Base-by-base conservation (phyloP, 169 alveolate genomes). In the Plasmodium blacklocki region DNA sequence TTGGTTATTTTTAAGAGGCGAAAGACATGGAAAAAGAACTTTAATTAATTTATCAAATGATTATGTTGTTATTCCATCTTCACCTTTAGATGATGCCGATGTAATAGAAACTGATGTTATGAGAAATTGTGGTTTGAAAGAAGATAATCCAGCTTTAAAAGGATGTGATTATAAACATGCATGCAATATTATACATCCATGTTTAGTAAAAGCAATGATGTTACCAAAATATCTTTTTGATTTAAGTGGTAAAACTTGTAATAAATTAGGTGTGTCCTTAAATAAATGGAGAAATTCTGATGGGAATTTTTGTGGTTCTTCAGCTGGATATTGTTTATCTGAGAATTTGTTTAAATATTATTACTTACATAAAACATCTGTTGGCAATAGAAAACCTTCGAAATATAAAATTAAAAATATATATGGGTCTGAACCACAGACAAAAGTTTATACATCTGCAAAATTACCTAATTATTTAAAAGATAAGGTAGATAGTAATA, bases 391-490 rank as follows among this genome's bases (percentile, higher is more conserved):
- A 64, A 39, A 39, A 11, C 72, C 56, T 18, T 78, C 89, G 29
- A 83, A 83, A 70, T 83, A 83, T 83, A 83, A 83, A 56, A 58
- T 83, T 54, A 67, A 83, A 52, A 83, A 83, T 83, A 15, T 68
- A 67, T 83, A 83, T 54, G 83, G 63, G 39, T 83, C 91, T 6
- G 91, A 83, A 83, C 74, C 91, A 54, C 91, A 83, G 54, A 83
- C 91, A 7, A 67, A 66, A 49, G 18, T 83, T 18, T 68, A 68
- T 32, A 70, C 68, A 15, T 21, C 54, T 21, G 19, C 29, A 47
- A 19, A 70, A 7, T 29, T 83, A 50, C 91, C 91, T 7, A 50
- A 83, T 47, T 26, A 83, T 39, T 68, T 83, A 62, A 83, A 83
- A 56, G 91, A 83, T 0, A 83, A 68, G 19, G 56, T 83, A 47